phyloP scores from a whole-genome alignment of 2,329 filamentous ascomycete genomes.

The Tolypocladium amazonense region DNA sequence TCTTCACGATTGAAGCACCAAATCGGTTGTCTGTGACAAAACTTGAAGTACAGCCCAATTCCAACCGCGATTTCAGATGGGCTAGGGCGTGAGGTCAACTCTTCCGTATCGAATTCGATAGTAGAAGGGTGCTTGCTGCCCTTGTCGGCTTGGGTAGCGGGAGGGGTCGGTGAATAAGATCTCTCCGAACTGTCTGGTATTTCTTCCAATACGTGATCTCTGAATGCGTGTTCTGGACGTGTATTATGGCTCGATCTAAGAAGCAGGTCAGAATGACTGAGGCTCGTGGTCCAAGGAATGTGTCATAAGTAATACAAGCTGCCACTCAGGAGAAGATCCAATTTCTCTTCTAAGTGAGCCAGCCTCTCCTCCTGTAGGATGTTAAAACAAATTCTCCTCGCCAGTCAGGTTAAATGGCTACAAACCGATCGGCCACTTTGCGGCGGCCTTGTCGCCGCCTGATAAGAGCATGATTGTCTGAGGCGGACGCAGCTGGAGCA shows the following conservation, averaged over 20 bases:
- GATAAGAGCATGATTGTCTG: conserved; percentile 35
- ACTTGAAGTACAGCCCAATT: conserved; percentile 29
- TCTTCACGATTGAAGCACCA: conserved; percentile 35
- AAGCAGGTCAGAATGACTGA: conserved; percentile 15
- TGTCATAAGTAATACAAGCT: conserved; percentile 15
- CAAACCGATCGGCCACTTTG: conserved; percentile 33
- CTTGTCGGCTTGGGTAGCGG: conserved; percentile 13
- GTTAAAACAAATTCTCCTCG: neutral
- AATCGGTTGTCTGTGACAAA: conserved; percentile 31
- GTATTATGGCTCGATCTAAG: conserved; percentile 17
- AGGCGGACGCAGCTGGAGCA: conserved; percentile 40
- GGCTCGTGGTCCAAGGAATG: neutral
- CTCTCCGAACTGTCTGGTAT: conserved; percentile 19
- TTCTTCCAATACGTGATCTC: conserved; percentile 20
- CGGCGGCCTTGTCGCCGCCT: conserved; percentile 23
- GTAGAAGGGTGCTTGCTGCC: conserved; percentile 12
- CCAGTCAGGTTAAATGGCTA: conserved; percentile 1
- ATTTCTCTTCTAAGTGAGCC: conserved; percentile 40
- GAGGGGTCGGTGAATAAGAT: conserved; percentile 20
- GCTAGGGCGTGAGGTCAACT: conserved; percentile 16
- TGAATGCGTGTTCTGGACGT: conserved; percentile 3
- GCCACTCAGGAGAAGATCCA: conserved; percentile 36
- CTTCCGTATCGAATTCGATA: conserved; percentile 15
- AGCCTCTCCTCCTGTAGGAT: conserved; percentile 34
- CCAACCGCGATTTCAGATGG: conserved; percentile 21